Conservation (phyloP, 495 filamentous ascomycete species). For the Neurospora sublineolata region DNA sequence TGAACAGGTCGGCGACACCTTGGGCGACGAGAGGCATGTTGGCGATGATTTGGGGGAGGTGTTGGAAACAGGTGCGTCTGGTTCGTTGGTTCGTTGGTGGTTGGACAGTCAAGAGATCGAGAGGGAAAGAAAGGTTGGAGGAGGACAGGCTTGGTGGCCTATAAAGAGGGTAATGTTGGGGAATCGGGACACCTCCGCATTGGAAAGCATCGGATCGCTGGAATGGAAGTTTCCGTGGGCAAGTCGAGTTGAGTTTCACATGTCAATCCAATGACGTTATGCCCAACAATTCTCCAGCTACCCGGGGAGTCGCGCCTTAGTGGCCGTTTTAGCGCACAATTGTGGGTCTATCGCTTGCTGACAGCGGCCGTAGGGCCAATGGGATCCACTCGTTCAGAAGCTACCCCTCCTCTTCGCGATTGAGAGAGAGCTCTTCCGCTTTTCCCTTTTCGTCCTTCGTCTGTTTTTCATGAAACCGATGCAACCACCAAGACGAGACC, state of each 20-base stretch:
- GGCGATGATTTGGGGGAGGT: neutral
- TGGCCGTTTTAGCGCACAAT: neutral
- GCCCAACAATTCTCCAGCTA: neutral
- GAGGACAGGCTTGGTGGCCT: neutral
- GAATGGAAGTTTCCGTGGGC: neutral
- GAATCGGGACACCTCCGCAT: neutral
- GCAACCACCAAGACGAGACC: neutral
- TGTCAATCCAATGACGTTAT: neutral
- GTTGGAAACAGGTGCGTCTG: neutral
- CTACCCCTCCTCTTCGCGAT: neutral
- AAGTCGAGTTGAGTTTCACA: neutral
- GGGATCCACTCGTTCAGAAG: neutral
- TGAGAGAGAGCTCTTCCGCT: neutral
- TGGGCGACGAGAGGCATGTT: neutral
- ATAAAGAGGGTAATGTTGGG: neutral
- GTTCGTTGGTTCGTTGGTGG: neutral
- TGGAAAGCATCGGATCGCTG: neutral
- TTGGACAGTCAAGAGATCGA: neutral
- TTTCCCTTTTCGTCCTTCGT: neutral
- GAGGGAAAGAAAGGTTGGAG: neutral
- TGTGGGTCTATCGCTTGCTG: neutral
- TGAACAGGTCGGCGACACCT: slow-evolving; percentile 23
- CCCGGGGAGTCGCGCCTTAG: neutral
- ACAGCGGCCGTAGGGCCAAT: neutral
- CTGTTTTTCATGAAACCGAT: neutral